Base-by-base conservation (phyloP, 2,329 filamentous ascomycete genomes). In the Neurospora sp. region DNA sequence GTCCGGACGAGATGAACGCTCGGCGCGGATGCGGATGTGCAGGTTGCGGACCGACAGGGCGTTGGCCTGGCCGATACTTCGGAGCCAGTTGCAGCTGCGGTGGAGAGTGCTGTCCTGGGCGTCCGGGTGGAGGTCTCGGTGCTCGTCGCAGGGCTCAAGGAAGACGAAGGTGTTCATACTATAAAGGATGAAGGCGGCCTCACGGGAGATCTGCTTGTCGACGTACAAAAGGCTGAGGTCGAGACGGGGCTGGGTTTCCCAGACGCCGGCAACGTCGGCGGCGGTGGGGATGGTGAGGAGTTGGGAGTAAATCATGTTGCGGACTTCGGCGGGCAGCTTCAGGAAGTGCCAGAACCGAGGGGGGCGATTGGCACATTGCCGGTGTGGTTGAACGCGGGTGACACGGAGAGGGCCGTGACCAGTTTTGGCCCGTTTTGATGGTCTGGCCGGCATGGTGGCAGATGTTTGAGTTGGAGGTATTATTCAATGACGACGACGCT, bases 111-210 rank as follows among this genome's bases (percentile, higher is more conserved):
- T 17, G 23, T 70, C 66, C 33, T 38, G 33, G 19, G 38, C 9
- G 1, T 68, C 67, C 19, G 33, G 46, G 17, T 36, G 13, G 3
- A 13, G 4, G 43, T 71, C 62, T 6, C 39, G 19, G 15, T 69
- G 68, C 33, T 66, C 43, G 52, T 71, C 70, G 36, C 70, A 71
- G 19, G 28, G 70, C 70, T 71, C 70, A 28, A 71, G 68, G 23
- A 71, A 71, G 46, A 62, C 40, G 39, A 71, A 71, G 38, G 70
- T 71, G 67, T 71, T 71, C 6, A 6, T 69, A 66, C 66, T 68
- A 43, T 69, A 71, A 1, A 71, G 66, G 19, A 68, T 17, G 43
- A 46, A 38, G 11, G 70, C 66, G 36, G 70, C 70, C 66, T 71
- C 70, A n/a, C 13, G 23, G 43, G 58, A 68, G 23, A 71, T 68